Conservation (phyloP, 495 filamentous ascomycete genomes). For the Aspergillus bridgeri region DNA sequence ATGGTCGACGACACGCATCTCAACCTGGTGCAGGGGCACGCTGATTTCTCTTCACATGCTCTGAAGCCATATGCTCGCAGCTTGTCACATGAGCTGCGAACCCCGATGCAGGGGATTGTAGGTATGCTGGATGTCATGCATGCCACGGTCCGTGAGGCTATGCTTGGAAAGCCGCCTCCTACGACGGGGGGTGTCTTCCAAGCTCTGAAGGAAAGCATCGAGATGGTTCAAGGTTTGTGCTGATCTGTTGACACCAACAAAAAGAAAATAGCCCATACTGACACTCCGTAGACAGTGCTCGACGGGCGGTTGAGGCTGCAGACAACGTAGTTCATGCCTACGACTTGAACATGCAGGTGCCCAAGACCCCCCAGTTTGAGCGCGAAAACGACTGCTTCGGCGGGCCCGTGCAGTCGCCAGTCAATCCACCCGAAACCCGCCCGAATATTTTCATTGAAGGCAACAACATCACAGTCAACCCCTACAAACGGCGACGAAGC, state of each 20-base stretch:
- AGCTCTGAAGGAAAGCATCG: conserved; percentile 67
- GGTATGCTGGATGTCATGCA: conserved; percentile 87
- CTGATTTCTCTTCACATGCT: conserved; percentile 53
- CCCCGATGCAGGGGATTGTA: conserved; percentile 82
- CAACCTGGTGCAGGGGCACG: conserved; percentile 18
- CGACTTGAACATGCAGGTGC: conserved; percentile 79
- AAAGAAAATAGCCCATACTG: not conserved
- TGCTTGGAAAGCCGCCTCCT: conserved; percentile 51
- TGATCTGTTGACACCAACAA: not conserved
- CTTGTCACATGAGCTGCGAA: conserved; percentile 75
- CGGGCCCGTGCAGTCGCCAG: conserved; percentile 17
- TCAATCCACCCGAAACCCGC: conserved; percentile 25
- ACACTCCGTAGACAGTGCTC: conserved; percentile 58
- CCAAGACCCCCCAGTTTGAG: conserved; percentile 53
- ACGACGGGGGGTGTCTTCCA: conserved; percentile 55
- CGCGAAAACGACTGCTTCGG: conserved; percentile 33
- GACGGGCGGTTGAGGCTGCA: conserved; percentile 74
- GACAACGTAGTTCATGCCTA: conserved; percentile 89
- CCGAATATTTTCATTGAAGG: conserved; percentile 45
- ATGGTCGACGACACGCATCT: conserved; percentile 37
- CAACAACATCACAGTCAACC: conserved; percentile 42
- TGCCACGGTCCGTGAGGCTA: conserved; percentile 69
- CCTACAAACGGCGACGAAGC: conserved; percentile 49
- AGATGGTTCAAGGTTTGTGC: conserved; percentile 59
- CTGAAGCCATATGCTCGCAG: conserved; percentile 76